Percentiles rank a stretch among this genome's conserved stretches.
phyloP scores from a whole-genome alignment of 1,284 basidiomycete species.

The Cutaneotrichosporon mucoides region DNA sequence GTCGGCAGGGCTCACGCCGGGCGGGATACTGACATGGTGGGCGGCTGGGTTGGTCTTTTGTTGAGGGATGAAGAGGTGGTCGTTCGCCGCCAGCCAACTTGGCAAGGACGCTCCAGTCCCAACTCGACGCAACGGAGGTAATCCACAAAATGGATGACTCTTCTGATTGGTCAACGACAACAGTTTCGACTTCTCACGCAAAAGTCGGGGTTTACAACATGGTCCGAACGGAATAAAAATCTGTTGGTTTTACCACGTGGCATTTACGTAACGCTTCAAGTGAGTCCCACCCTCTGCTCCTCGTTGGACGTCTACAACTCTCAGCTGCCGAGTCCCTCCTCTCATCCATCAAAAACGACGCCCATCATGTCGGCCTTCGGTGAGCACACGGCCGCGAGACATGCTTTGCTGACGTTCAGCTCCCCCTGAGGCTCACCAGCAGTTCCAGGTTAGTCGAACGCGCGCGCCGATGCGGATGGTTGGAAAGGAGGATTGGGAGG shows the following conservation, averaged over 20 bases:
- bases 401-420: conserved; percentile 59
- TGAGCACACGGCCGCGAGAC: background rate
- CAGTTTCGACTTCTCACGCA: background rate
- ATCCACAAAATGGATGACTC: too few species aligned
- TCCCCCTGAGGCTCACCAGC: conserved; percentile 83
- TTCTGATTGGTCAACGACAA: background rate
- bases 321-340: background rate
- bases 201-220: background rate
- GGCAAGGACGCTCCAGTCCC: background rate
- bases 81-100: background rate
- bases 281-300: background rate
- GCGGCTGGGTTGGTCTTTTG: conserved; percentile 3
- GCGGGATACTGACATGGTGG: background rate
- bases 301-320: background rate
- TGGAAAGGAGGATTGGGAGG: background rate
- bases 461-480: background rate
- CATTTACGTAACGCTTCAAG: background rate
- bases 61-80: conserved; percentile 6
- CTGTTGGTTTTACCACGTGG: background rate
- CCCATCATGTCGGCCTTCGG: conserved; percentile 12
- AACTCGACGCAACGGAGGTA: background rate
- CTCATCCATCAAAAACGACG: conserved; percentile 5
- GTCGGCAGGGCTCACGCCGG: background rate
- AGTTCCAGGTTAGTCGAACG: conserved; percentile 62
- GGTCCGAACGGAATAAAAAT: background rate